A percentile compares a stretch with the other conserved stretches of the same genome.
Evolutionary conservation across 805 yeast genomes (phyloP).

Genomic region (Candida pseudoglaebosa): DNA sequence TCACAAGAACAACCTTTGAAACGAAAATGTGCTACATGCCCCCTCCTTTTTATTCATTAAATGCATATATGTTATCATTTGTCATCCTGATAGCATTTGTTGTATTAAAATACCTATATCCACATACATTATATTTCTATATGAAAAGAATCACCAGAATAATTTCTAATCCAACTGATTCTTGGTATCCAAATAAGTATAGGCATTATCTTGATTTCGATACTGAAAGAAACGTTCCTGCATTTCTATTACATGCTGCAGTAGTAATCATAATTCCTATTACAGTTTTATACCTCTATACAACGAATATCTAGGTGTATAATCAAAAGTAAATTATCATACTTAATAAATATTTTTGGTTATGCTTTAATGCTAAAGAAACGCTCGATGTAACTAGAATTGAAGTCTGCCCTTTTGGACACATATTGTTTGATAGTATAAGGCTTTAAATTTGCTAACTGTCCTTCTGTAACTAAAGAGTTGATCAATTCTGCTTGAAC

Average conservation of each 20-base stretch:
- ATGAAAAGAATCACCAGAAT: conserved; percentile 3
- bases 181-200: conserved; percentile 1
- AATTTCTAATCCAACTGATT: conserved; percentile 1
- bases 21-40: conserved; percentile 58
- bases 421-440: conserved; percentile 62
- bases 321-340: neutral
- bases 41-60: conserved; percentile 44
- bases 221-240: conserved; percentile 1
- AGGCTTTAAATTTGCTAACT: conserved; percentile 61
- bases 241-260: conserved; percentile 2
- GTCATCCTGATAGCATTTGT: conserved; percentile 3
- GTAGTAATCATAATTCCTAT: conserved; percentile 2
- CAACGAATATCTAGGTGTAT: conserved; percentile 5
- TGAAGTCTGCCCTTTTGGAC: conserved; percentile 66
- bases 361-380: conserved; percentile 34
- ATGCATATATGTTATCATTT: conserved; percentile 25
- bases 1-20: conserved; percentile 17
- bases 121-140: conserved; percentile 1
- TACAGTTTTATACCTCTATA: conserved; percentile 5
- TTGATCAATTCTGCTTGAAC: conserved; percentile 77
- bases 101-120: conserved; percentile 1
- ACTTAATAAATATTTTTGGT: neutral
- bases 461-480: conserved; percentile 79
- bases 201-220: conserved; percentile 5
- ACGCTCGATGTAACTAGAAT: conserved; percentile 47